phyloP scores from a whole-genome alignment of 805 yeast genomes.

The Suhomyces prunicola region DNA sequence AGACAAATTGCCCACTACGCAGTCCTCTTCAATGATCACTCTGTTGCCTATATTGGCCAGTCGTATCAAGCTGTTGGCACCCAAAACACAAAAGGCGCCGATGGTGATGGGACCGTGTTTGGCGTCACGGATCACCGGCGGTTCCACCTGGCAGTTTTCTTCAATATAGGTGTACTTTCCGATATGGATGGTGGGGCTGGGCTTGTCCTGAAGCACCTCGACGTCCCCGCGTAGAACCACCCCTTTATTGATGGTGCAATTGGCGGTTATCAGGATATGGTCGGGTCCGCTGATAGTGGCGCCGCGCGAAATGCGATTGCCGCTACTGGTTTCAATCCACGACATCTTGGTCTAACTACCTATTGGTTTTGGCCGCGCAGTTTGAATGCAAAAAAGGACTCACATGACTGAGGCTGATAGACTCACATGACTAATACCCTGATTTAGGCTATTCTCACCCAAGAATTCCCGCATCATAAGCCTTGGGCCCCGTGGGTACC shows the following conservation, averaged over 20 bases:
- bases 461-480: too few species aligned
- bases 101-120: conserved; percentile 30
- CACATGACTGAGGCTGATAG: too few species aligned
- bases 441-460: too few species aligned
- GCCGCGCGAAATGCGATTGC: conserved; percentile 46
- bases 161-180: conserved; percentile 48
- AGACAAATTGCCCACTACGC: conserved; percentile 34
- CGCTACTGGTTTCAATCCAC: conserved; percentile 51
- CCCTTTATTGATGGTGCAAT: conserved; percentile 40
- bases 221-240: conserved; percentile 37
- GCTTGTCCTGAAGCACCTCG: conserved; percentile 4
- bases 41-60: conserved; percentile 47
- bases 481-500: too few species aligned
- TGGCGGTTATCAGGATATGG: conserved; percentile 45
- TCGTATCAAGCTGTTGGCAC: conserved; percentile 27
- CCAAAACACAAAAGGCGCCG: conserved; percentile 49
- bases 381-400: too few species aligned
- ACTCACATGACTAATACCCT: too few species aligned
- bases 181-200: conserved; percentile 30
- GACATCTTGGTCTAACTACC: neutral
- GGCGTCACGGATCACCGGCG: conserved; percentile 19
- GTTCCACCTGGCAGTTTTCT: conserved; percentile 23
- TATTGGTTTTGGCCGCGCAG: too few species aligned
- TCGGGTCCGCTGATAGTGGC: conserved; percentile 44
- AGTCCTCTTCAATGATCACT: conserved; percentile 44